phyloP scores from a whole-genome alignment of 768 basidiomycete genomes.

The Mycena venus region DNA sequence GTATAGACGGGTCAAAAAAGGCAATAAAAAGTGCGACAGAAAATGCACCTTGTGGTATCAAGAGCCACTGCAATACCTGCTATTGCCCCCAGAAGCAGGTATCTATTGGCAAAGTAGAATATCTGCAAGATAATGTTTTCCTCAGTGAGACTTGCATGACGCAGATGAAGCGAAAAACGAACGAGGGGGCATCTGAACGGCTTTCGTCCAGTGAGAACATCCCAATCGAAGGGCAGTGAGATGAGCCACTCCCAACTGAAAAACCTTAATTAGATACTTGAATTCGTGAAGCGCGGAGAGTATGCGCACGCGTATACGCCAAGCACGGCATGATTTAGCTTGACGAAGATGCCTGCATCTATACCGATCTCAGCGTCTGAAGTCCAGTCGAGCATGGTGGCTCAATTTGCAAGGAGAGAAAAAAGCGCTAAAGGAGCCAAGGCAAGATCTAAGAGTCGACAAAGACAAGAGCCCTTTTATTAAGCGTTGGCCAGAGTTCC shows the following conservation, averaged over 20 bases:
- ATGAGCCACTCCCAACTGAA: constrained; percentile 74
- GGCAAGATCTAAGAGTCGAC: neutral
- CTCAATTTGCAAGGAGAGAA: constrained; percentile 14
- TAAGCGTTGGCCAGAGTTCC: constrained; percentile 1
- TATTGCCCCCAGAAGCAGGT: constrained; percentile 56
- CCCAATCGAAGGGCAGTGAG: constrained; percentile 62
- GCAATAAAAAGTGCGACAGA: neutral
- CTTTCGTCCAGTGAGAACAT: constrained; percentile 55
- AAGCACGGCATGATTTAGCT: constrained; percentile 69
- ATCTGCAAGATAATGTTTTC: constrained; percentile 41
- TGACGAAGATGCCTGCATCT: constrained; percentile 60
- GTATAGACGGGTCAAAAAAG: neutral
- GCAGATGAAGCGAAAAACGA: constrained; percentile 5
- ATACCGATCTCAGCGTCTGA: constrained; percentile 60
- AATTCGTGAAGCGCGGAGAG: constrained; percentile 1
- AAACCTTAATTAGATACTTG: neutral
- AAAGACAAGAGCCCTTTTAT: constrained; percentile 13
- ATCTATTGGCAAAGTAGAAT: constrained; percentile 62
- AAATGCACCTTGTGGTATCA: constrained; percentile 58
- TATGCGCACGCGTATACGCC: constrained; percentile 66
- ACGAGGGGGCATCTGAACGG: constrained; percentile 62
- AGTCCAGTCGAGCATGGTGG: constrained; percentile 67
- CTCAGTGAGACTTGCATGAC: neutral
- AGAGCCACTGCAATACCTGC: constrained; percentile 64
- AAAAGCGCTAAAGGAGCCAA: constrained; percentile 5